Percentiles rank a stretch among this genome's conserved stretches.
Evolutionary conservation across 2,329 filamentous ascomycete species (phyloP).

Genomic region (Ophiostoma ulmi): DNA sequence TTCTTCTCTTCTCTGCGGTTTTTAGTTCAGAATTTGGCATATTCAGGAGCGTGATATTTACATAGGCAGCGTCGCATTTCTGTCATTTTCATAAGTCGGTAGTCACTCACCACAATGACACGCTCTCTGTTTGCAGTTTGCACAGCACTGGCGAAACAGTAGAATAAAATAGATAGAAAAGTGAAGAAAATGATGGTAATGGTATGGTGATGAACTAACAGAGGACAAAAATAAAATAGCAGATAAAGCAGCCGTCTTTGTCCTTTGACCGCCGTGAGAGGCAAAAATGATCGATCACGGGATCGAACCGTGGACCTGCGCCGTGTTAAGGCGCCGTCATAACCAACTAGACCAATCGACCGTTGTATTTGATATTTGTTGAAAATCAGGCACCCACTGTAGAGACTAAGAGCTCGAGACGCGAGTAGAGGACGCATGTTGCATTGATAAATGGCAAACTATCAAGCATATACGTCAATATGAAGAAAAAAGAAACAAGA

Average conservation of each 20-base stretch:
- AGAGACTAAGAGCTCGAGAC: neutral
- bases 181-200: no score
- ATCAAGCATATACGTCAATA: neutral
- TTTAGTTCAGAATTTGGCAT: neutral
- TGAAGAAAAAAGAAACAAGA: neutral
- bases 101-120: no score
- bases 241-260: neutral
- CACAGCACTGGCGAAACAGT: no score
- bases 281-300: constrained; percentile 14
- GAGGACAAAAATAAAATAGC: neutral
- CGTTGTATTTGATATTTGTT: neutral
- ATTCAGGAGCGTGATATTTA: no score
- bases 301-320: constrained; percentile 10
- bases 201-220: no score
- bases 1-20: neutral
- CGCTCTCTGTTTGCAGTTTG: no score
- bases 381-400: neutral
- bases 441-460: no score
- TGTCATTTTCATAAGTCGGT: no score
- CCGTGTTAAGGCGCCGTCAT: constrained; percentile 11
- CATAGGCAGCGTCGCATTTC: no score
- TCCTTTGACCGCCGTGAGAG: neutral
- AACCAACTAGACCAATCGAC: constrained; percentile 14
- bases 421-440: no score
- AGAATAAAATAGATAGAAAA: no score